Base-by-base conservation (phyloP, 305 asterid species). In the Rubia tinctorum region DNA sequence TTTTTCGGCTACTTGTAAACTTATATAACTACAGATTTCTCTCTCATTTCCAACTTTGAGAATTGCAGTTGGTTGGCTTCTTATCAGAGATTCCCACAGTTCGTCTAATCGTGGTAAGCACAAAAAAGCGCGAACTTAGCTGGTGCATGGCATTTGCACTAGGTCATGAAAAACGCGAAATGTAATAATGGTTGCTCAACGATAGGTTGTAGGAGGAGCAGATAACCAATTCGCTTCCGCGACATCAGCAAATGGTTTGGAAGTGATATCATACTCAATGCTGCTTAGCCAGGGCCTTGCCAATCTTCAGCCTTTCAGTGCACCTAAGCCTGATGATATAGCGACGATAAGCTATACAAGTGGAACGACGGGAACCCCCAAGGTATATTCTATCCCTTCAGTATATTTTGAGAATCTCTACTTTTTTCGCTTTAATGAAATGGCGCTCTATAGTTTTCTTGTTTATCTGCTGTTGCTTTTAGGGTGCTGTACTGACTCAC, bases 321-420 rank as follows among this genome's bases (percentile, higher is more conserved):
- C 87, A 61, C 91, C 94, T 40, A 66, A 61, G 23, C 75, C 87
- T 9, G 77, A 81, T 65, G 91, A 86, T 73, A 66, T 85, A 70
- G 91, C 91, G n/a, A 86, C 94, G 7, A 85, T 88, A 80, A 84
- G 90, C 87, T 89, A 89, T 75, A 89, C 91, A 70, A 89, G 95
- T 76, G 95, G 95, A 63, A 89, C 91, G 44, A 89, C 95, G 18
- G 95, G 95, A 72, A 87, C 88, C 51, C 95, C 95, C 34, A 89
- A 87, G 89, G 95, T 87, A 76, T 65, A 39, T 10, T 23, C 30
- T 73, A 27, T 27, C 30, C 30, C 30, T 27, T 27, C 30, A 27
- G 2, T 27, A 27, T 27, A 27, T 27, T 27, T 2, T 2, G 30
- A 27, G 30, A 2, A 1, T 27, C 2, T 2, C 1, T 27, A 27